Evolutionary conservation across 768 basidiomycete species (phyloP).

Genomic region (Cyclocybe aegerita): DNA sequence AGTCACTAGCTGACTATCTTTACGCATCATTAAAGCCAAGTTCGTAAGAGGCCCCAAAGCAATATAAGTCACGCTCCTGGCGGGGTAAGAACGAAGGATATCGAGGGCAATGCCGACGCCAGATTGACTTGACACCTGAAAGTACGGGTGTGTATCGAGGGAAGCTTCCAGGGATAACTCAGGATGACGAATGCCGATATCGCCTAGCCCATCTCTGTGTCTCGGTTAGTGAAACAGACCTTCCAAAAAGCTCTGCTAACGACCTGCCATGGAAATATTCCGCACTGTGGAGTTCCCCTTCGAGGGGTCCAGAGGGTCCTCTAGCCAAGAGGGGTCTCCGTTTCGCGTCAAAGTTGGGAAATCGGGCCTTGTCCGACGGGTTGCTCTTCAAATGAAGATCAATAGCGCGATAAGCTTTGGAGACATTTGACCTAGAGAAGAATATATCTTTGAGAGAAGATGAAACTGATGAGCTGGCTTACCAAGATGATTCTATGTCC

Average conservation of each 20-base stretch:
- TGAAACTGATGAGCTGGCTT: slow-evolving; percentile 25
- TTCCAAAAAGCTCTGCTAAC: slow-evolving; percentile 10
- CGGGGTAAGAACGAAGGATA: slow-evolving; percentile 49
- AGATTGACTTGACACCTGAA: slow-evolving; percentile 44
- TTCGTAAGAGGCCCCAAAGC: slow-evolving; percentile 80
- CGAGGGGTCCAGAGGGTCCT: slow-evolving; percentile 66
- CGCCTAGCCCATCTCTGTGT: slow-evolving; percentile 66
- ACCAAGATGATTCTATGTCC: slow-evolving; percentile 62
- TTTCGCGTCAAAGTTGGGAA: slow-evolving; percentile 55
- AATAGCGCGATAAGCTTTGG: slow-evolving; percentile 74
- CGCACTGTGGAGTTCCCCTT: slow-evolving; percentile 72
- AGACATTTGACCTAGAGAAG: slow-evolving; percentile 59
- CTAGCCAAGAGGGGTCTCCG: slow-evolving; percentile 61
- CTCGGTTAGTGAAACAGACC: neutral
- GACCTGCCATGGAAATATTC: slow-evolving; percentile 85
- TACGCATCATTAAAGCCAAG: slow-evolving; percentile 63
- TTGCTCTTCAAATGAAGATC: slow-evolving; percentile 52
- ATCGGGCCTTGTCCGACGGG: slow-evolving; percentile 55
- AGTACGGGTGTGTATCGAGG: slow-evolving; percentile 35
- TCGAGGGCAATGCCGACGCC: slow-evolving; percentile 55
- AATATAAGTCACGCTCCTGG: slow-evolving; percentile 66
- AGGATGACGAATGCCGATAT: slow-evolving; percentile 61
- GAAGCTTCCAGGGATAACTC: slow-evolving; percentile 47
- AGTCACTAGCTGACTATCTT: slow-evolving; percentile 51
- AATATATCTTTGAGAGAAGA: slow-evolving; percentile 3